Evolutionary conservation across 306 rosid genomes (phyloP).

Genomic region (Medicago arabica): DNA sequence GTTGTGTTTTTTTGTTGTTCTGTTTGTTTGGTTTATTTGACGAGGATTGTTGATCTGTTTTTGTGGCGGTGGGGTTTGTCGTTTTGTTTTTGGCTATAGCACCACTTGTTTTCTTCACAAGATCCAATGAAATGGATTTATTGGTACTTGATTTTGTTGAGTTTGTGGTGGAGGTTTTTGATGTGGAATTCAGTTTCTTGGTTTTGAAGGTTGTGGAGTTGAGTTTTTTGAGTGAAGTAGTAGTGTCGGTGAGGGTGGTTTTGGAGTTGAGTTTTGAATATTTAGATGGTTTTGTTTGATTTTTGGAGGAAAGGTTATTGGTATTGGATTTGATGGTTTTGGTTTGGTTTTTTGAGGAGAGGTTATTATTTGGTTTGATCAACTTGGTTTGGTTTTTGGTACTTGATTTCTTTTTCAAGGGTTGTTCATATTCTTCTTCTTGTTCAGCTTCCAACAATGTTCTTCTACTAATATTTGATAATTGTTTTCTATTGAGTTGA

Average conservation of each 20-base stretch:
- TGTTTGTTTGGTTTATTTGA: conserved; percentile 26
- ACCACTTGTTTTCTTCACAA: conserved; percentile 48
- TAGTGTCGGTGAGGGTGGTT: conserved; percentile 36
- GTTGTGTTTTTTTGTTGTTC: conserved; percentile 40
- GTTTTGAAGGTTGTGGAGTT: conserved; percentile 62
- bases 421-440: conserved; percentile 19
- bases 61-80: conserved; percentile 53
- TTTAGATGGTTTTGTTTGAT: conserved; percentile 59
- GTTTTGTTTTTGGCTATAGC: conserved; percentile 63
- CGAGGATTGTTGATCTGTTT: conserved; percentile 25
- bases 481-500: conserved; percentile 38
- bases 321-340: conserved; percentile 53
- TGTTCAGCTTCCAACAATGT: conserved; percentile 45
- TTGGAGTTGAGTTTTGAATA: conserved; percentile 19
- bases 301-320: conserved; percentile 46
- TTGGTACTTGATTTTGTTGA: conserved; percentile 38
- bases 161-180: conserved; percentile 51
- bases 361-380: conserved; percentile 37
- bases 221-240: conserved; percentile 54
- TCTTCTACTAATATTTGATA: conserved; percentile 2
- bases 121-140: conserved; percentile 49
- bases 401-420: conserved; percentile 56
- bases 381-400: conserved; percentile 61
- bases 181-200: conserved; percentile 68
- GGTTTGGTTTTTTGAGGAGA: conserved; percentile 62